A percentile compares a stretch with the other conserved stretches of the same genome.
phyloP scores from a whole-genome alignment of 305 asterid species.

The Petunia hybrid region DNA sequence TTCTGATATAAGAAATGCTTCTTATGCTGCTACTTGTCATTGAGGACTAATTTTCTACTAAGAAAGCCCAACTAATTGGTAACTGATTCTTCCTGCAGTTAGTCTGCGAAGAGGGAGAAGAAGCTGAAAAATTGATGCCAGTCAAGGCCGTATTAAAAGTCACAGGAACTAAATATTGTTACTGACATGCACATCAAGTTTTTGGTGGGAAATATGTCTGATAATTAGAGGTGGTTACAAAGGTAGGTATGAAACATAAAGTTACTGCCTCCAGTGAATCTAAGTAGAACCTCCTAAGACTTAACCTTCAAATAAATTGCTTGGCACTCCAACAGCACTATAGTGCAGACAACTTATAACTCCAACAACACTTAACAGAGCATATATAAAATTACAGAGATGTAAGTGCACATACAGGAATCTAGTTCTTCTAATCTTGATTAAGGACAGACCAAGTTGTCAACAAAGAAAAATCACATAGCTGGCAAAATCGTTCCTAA shows the following conservation, averaged over 20 bases:
- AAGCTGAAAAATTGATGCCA: neutral
- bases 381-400: slow-evolving; percentile 11
- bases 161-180: slow-evolving; percentile 4
- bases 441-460: slow-evolving; percentile 14
- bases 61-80: neutral
- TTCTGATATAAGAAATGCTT: neutral
- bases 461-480: slow-evolving; percentile 24
- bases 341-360: slow-evolving; percentile 1
- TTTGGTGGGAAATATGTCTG: neutral
- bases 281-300: neutral
- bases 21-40: neutral
- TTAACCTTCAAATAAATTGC: slow-evolving; percentile 2
- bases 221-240: slow-evolving; percentile 1
- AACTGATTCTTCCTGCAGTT: neutral
- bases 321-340: neutral
- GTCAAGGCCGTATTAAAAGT: neutral
- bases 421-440: slow-evolving; percentile 26
- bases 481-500: too few relatives aligned
- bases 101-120: neutral
- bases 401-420: slow-evolving; percentile 4
- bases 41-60: neutral
- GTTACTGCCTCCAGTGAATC: slow-evolving; percentile 20
- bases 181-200: slow-evolving; percentile 15
- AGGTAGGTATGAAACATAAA: neutral
- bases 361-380: slow-evolving; percentile 13